phyloP scores from a whole-genome alignment of 495 filamentous ascomycete genomes.

The Aspergillus hancockii region DNA sequence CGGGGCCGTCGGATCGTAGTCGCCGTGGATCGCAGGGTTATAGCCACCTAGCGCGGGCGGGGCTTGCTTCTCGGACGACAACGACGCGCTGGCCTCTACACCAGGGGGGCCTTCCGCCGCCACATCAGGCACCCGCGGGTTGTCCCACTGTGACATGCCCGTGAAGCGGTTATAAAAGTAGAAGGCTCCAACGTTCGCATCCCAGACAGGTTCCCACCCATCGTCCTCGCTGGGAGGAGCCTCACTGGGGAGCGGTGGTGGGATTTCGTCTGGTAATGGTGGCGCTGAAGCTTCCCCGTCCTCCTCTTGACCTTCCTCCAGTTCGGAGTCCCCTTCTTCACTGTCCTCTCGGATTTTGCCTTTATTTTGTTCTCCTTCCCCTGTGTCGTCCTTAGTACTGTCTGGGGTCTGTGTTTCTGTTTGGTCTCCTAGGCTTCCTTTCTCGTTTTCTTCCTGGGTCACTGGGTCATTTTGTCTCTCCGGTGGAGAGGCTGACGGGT shows the following conservation, averaged over 20 bases:
- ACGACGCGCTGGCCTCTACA: slow-evolving; percentile 20
- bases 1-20: slow-evolving; percentile 90
- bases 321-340: slow-evolving; percentile 19
- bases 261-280: slow-evolving; percentile 52
- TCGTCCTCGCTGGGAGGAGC: slow-evolving; percentile 68
- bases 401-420: neutral
- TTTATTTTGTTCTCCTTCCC: slow-evolving; percentile 9
- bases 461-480: slow-evolving; percentile 3
- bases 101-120: slow-evolving; percentile 26
- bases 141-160: slow-evolving; percentile 78
- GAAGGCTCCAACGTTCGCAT: slow-evolving; percentile 65
- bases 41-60: slow-evolving; percentile 65
- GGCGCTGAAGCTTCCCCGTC: slow-evolving; percentile 33
- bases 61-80: slow-evolving; percentile 8
- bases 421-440: neutral
- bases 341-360: slow-evolving; percentile 5
- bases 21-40: slow-evolving; percentile 92
- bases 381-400: slow-evolving; percentile 3
- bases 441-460: slow-evolving; percentile 4
- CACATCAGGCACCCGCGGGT: slow-evolving; percentile 70
- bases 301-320: slow-evolving; percentile 21
- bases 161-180: slow-evolving; percentile 93
- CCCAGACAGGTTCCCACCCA: slow-evolving; percentile 89
- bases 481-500: slow-evolving; percentile 6
- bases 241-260: slow-evolving; percentile 54